A percentile compares a stretch with the other conserved stretches of the same genome.
These are phyloP conservation scores for Exophiala sp. DNA, from an alignment of 2,329 filamentous ascomycete genomes.

Conservation along the genomic window DNA sequence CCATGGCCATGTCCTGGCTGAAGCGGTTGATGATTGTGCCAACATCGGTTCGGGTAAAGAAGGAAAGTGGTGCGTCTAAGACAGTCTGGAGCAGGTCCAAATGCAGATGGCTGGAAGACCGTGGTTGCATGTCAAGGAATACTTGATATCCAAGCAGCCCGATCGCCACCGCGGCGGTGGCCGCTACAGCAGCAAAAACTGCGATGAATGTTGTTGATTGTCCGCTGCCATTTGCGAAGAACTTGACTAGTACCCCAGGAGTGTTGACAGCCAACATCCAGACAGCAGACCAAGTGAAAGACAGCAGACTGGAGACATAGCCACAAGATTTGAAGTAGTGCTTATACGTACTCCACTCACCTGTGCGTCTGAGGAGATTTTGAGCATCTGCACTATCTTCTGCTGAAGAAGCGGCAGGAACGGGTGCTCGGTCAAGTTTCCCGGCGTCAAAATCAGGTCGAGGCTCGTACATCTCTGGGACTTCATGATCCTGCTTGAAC, in stretches of 20 bases:
- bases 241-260: conserved; percentile 26
- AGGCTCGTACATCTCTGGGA: conserved; percentile 16
- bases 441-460: conserved; percentile 27
- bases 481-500: conserved; percentile 20
- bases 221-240: conserved; percentile 25
- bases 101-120: conserved; percentile 51
- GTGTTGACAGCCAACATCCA: conserved; percentile 10
- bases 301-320: conserved; percentile 23
- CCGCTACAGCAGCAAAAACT: conserved; percentile 9
- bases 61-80: conserved; percentile 43
- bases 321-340: conserved; percentile 32
- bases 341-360: conserved; percentile 36
- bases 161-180: conserved; percentile 1
- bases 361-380: conserved; percentile 29
- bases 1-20: conserved; percentile 44
- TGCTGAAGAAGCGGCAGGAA: conserved; percentile 41
- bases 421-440: conserved; percentile 28
- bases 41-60: conserved; percentile 42
- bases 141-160: conserved; percentile 38
- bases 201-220: conserved; percentile 13
- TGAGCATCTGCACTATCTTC: conserved; percentile 35
- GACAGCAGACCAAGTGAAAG: conserved; percentile 9
- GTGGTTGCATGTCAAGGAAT: conserved; percentile 53
- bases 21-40: conserved; percentile 43
- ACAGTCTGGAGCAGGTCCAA: conserved; percentile 47